These are phyloP conservation scores for Starmerella sp. DNA, from an alignment of 805 yeast genomes.

Conservation along the genomic window DNA sequence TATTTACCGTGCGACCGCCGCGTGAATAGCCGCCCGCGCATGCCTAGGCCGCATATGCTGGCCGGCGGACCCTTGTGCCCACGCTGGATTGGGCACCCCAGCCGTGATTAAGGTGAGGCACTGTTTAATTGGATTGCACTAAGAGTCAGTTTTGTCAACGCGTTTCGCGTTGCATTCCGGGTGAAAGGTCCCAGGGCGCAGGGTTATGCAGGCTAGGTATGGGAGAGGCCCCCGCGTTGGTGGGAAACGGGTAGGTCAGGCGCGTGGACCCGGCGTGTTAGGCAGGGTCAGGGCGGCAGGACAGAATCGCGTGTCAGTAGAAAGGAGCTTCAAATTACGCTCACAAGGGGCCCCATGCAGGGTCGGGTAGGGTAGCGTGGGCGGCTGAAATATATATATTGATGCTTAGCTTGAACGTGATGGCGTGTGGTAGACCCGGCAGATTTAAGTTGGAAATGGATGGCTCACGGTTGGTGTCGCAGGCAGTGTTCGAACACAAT, in stretches of 20 bases:
- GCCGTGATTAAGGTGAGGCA: neutral
- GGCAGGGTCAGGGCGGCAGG: neutral
- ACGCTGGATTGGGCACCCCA: neutral
- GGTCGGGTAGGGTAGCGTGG: slow-evolving; percentile 4
- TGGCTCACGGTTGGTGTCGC: slow-evolving; percentile 10
- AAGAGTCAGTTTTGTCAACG: slow-evolving; percentile 10
- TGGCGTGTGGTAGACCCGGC: neutral
- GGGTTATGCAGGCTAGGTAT: neutral
- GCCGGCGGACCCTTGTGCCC: neutral
- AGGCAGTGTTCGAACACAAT: slow-evolving; percentile 13
- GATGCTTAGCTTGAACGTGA: neutral
- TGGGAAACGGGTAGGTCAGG: neutral
- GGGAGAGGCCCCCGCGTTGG: neutral
- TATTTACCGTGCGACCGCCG: too few relatives aligned
- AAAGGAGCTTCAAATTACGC: slow-evolving; percentile 4
- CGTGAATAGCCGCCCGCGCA: neutral
- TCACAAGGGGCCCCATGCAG: slow-evolving; percentile 4
- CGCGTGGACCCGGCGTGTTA: neutral
- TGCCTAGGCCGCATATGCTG: neutral
- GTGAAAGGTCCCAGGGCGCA: neutral
- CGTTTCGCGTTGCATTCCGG: slow-evolving; percentile 7
- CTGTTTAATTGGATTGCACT: slow-evolving; percentile 12
- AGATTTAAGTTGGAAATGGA: neutral
- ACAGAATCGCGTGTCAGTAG: neutral
- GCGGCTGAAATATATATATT: slow-evolving; percentile 8